Base-by-base conservation (phyloP, 768 basidiomycete genomes). In the Lactifluus volemus region DNA sequence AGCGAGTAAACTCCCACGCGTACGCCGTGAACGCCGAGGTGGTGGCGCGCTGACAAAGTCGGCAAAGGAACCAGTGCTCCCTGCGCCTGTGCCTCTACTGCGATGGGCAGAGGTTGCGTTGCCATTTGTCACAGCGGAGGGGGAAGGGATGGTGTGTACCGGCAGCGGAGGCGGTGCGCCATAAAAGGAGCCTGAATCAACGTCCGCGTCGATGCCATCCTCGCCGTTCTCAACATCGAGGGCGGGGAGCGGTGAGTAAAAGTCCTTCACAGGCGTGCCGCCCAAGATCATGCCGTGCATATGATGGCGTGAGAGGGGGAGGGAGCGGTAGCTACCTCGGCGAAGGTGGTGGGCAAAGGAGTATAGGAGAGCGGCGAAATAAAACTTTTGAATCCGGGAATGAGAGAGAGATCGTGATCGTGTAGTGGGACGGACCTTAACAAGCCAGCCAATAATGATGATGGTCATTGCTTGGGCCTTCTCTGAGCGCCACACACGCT, bases 311-410 rank as follows among this genome's bases (percentile, higher is more conserved):
- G 73, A 69, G 61, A 61, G 81, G 12, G 89, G 86, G 48, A 99
- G 84, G 14, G 86, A 77, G 65, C 89, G 88, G 70, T 95, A 98
- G 25, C 91, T 89, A 49, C 93, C 91, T 68, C 88, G 88, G 49
- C 94, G 89, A 55, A 98, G 85, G 72, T 98, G 97, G 2, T 83
- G 78, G 3, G 93, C 94, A 72, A 90, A 98, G 14, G 96, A 98
- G 73, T 98, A 99, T 34, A 98, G 76, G 58, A 94, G 73, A 45
- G 89, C 74, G 48, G 88, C 87, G 73, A 99, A 94, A 77, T 97
- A 99, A 58, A 96, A 78, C 96, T 98, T 59, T 47, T 8, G 5
- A 1, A 10, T 12, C 4, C 10, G n/a, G 39, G 5, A 21, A 32
- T 45, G 55, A n/a, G 49, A 32, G 21, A 10, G 36, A 11, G 15